phyloP scores from a whole-genome alignment of 2,329 filamentous ascomycete species.

The Calonectria montana region DNA sequence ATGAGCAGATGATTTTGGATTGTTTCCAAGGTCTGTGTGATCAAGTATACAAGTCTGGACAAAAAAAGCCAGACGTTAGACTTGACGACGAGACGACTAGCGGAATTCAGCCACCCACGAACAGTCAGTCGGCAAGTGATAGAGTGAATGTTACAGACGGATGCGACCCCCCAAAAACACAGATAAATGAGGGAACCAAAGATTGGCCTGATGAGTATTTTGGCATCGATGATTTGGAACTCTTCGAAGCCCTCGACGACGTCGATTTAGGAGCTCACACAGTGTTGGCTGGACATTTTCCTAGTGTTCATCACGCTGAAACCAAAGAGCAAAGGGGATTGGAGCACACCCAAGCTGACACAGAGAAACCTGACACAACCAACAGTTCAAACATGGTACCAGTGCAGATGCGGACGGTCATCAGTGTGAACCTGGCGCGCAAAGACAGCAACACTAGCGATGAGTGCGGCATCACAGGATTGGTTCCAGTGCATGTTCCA shows the following conservation, averaged over 20 bases:
- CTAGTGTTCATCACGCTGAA: neutral
- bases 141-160: neutral
- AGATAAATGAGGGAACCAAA: neutral
- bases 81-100: neutral
- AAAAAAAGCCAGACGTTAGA: neutral
- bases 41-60: slow-evolving; percentile 48
- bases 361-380: neutral
- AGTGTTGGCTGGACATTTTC: neutral
- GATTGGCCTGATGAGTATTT: neutral
- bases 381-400: slow-evolving; percentile 14
- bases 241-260: slow-evolving; percentile 25
- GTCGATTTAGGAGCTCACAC: neutral
- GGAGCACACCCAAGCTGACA: neutral
- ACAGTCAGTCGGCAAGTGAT: neutral
- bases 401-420: slow-evolving; percentile 43
- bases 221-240: slow-evolving; percentile 14
- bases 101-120: neutral
- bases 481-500: slow-evolving; percentile 42
- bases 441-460: slow-evolving; percentile 48
- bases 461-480: slow-evolving; percentile 31
- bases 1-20: slow-evolving; percentile 60
- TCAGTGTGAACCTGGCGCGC: slow-evolving; percentile 47
- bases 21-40: slow-evolving; percentile 59
- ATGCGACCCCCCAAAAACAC: neutral
- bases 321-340: neutral